Conservation (phyloP, 257 asterid species). For the Nyctanthes arbortristis region DNA sequence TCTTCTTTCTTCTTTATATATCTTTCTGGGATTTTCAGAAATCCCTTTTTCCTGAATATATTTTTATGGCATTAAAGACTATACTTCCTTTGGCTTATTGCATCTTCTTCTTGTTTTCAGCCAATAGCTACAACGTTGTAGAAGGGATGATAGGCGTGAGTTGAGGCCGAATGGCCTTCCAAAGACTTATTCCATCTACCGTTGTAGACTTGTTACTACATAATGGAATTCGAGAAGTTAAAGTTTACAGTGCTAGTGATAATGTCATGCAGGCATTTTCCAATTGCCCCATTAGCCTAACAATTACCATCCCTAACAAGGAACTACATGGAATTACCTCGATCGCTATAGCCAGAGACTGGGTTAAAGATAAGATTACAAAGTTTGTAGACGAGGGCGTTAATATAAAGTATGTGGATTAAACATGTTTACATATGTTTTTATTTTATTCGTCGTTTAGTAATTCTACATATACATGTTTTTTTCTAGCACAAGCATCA, state of each 20-base stretch:
- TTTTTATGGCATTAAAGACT: neutral
- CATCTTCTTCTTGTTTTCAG: neutral
- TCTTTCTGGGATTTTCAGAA: no score
- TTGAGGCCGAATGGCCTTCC: slow-evolving; percentile 36
- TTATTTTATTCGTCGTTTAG: no score
- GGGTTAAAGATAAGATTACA: neutral
- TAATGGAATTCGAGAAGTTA: slow-evolving; percentile 20
- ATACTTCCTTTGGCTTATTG: neutral
- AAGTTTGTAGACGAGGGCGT: neutral
- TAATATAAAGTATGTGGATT: slow-evolving; percentile 5
- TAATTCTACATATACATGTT: no score
- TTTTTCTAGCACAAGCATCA: no score
- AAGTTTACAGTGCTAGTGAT: slow-evolving; percentile 21
- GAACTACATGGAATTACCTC: neutral
- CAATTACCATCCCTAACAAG: slow-evolving; percentile 10
- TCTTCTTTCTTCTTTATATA: no score
- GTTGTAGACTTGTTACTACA: slow-evolving; percentile 43
- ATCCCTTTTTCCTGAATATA: no score
- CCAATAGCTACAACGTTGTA: neutral
- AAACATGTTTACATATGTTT: no score
- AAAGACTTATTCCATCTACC: slow-evolving; percentile 41
- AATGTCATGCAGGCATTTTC: slow-evolving; percentile 29
- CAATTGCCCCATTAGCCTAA: slow-evolving; percentile 9
- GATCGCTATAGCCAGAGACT: neutral
- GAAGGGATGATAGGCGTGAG: slow-evolving; percentile 30